A percentile compares a stretch with the other conserved stretches of the same genome.
Evolutionary conservation across 306 rosid species (phyloP).

Genomic region (Rosa lucieae): DNA sequence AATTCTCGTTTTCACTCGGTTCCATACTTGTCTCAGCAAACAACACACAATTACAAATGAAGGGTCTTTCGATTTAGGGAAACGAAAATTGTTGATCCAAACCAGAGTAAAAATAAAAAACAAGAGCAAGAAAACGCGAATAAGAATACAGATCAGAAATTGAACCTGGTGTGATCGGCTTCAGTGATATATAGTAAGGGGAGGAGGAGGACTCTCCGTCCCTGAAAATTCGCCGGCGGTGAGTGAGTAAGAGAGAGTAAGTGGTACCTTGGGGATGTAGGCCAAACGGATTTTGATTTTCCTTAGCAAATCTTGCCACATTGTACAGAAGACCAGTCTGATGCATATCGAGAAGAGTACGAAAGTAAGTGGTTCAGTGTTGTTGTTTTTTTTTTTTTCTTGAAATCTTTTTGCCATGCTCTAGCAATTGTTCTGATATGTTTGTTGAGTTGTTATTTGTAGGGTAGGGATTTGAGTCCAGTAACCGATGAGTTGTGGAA

Average conservation of each 20-base stretch:
- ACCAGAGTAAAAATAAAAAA: background rate
- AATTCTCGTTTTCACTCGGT: background rate
- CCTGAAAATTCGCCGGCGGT: slow-evolving; percentile 4
- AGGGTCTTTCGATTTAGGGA: background rate
- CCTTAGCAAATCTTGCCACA: slow-evolving; percentile 70
- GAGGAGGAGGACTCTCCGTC: too few species aligned
- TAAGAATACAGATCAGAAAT: slow-evolving; percentile 5
- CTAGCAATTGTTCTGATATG: slow-evolving; percentile 2
- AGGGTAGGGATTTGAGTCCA: slow-evolving; percentile 42
- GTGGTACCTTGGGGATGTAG: slow-evolving; percentile 81
- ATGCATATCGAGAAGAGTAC: slow-evolving; percentile 73
- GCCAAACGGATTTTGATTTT: slow-evolving; percentile 58
- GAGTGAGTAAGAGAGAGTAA: background rate
- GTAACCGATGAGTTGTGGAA: too few species aligned
- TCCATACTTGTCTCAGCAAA: background rate
- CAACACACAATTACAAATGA: background rate
- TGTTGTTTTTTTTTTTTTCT: background rate
- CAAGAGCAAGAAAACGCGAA: background rate
- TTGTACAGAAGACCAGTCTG: slow-evolving; percentile 66
- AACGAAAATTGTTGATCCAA: slow-evolving; percentile 14
- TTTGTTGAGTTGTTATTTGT: too few species aligned
- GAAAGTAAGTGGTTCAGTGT: slow-evolving; percentile 42
- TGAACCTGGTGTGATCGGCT: slow-evolving; percentile 1
- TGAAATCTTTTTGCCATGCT: background rate
- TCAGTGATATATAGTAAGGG: background rate